Base-by-base conservation (phyloP, 2,329 filamentous ascomycete genomes). In the Penicillium polonicum region DNA sequence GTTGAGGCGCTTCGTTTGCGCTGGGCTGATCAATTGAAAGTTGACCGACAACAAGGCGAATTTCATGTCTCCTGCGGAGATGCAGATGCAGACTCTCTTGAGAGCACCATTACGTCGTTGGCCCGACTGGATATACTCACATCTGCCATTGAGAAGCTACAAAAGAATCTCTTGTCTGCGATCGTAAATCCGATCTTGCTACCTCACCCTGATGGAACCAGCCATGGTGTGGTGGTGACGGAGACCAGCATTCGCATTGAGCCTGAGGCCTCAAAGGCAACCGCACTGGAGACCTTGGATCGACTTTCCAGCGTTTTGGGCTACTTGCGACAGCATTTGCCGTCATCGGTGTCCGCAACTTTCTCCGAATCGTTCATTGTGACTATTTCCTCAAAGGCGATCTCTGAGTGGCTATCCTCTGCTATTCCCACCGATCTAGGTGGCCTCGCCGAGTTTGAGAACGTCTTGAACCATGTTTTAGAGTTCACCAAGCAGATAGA, bases 391-490 rank as follows among this genome's bases (percentile, higher is more conserved):
- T 81, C 85, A 6, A 84, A 85, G 23, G 80, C 97, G 12, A 87
- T 91, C 41, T 83, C 83, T 5, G 80, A 83, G 5, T 96, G 91
- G 88, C 82, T 99, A 8, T 85, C 90, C 33, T 82, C 85, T 15
- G 85, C 86, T 1, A 87, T 99, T 0, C 93, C 94, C 1, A 80
- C 88, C 2, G 88, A 89, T 0, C 79, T 96, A 12, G 80, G 83
- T 12, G 86, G 88, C 12, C 86, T 97, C 73, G 79, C 80, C 9
- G 79, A 78, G 2, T 97, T 96, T 67, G 86, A 95, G 66, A 78
- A 79, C 2, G 83, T 87, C 7, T 82, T 96, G n/a, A 80, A 83
- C 39, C 79, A 83, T 42, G 85, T 91, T 0, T 78, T 80, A 27
- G 72, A 76, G 0, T 89, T 97, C 66, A 88, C 88, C 52, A 75